Percentiles rank a stretch among this genome's conserved stretches.
Conservation (phyloP, 2,329 filamentous ascomycete genomes). For the Aspergillus quadricinctus region DNA sequence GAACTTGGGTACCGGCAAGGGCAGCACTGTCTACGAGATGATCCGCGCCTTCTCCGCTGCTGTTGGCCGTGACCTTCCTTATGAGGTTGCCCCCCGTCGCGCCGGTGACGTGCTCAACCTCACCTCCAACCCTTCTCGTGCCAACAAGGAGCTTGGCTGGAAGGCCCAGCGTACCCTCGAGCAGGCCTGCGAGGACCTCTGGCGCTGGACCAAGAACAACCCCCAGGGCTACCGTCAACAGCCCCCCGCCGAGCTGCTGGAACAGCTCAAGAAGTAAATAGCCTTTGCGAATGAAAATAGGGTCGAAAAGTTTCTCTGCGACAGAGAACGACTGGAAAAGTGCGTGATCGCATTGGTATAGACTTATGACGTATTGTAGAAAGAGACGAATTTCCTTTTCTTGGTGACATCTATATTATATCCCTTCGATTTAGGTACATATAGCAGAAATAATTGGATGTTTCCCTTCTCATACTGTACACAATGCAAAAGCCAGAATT, state of each 20-base stretch:
- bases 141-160: slow-evolving; percentile 87
- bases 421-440: slow-evolving; percentile 1
- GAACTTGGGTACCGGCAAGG: slow-evolving; percentile 93
- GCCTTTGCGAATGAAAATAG: background rate
- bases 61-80: slow-evolving; percentile 79
- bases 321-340: background rate
- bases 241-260: slow-evolving; percentile 77
- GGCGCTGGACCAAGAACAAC: slow-evolving; percentile 97
- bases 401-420: slow-evolving; percentile 3
- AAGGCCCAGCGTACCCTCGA: slow-evolving; percentile 87
- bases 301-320: background rate
- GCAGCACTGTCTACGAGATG: slow-evolving; percentile 96
- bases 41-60: slow-evolving; percentile 87
- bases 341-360: slow-evolving; percentile 3
- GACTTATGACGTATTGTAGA: slow-evolving; percentile 12
- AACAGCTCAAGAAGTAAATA: slow-evolving; percentile 41
- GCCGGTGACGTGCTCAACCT: slow-evolving; percentile 90
- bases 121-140: slow-evolving; percentile 82
- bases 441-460: background rate
- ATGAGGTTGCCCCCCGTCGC: slow-evolving; percentile 77
- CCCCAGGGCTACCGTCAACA: slow-evolving; percentile 90
- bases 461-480: background rate
- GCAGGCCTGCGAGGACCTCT: slow-evolving; percentile 88
- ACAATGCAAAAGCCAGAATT: background rate
- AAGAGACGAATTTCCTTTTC: slow-evolving; percentile 36